Conservation (phyloP, 1,139 yeast genomes). For the Debaryomyces sp. region DNA sequence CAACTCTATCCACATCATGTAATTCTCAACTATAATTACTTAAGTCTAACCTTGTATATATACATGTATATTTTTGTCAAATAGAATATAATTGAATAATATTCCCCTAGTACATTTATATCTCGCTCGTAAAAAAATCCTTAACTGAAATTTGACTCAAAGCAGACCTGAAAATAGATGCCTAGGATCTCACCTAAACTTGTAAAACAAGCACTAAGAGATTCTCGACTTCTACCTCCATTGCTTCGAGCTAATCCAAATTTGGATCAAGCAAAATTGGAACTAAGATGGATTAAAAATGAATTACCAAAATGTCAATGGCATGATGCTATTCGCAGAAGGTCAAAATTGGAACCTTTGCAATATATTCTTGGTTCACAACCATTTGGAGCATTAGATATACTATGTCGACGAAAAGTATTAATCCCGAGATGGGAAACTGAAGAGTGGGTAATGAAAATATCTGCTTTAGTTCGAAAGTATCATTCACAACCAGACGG, state of each 20-base stretch:
- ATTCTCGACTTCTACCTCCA: conserved; percentile 34
- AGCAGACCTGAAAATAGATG: conserved; percentile 19
- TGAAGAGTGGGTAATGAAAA: conserved; percentile 76
- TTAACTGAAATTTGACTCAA: not conserved
- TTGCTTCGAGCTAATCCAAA: conserved; percentile 33
- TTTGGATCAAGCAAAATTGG: conserved; percentile 36
- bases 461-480: conserved; percentile 32
- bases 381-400: conserved; percentile 76
- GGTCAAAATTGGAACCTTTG: conserved; percentile 61
- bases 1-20: not conserved
- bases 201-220: conserved; percentile 28
- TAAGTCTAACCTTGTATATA: conserved; percentile 7
- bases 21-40: not conserved
- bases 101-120: not conserved
- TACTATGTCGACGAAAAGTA: conserved; percentile 64
- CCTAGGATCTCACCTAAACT: conserved; percentile 34
- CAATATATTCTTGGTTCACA: conserved; percentile 85
- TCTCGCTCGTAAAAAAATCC: not conserved
- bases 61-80: conserved; percentile 1
- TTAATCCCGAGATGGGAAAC: conserved; percentile 95
- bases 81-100: conserved; percentile 1
- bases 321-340: conserved; percentile 34
- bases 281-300: conserved; percentile 42
- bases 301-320: conserved; percentile 42
- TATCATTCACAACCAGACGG: not conserved